Percentiles rank a stretch among this genome's conserved stretches.
Evolutionary conservation across 2,329 filamentous ascomycete species (phyloP).

Genomic region (Drechslera avenae): DNA sequence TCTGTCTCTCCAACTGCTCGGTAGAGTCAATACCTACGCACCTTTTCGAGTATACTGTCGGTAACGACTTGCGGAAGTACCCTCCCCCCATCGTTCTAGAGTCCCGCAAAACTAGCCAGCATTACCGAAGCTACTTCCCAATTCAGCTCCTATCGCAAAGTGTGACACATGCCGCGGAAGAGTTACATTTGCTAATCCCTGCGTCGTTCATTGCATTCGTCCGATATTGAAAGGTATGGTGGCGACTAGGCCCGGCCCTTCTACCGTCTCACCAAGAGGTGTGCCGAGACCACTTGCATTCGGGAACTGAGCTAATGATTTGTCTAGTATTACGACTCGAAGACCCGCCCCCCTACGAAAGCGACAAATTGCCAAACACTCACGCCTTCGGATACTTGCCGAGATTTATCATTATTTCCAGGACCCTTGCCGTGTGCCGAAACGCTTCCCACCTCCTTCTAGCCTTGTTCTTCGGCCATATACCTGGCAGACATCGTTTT

Average conservation of each 20-base stretch:
- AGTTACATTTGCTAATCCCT: slow-evolving; percentile 23
- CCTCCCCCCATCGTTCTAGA: slow-evolving; percentile 9
- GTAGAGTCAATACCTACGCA: slow-evolving; percentile 3
- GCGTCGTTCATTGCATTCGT: slow-evolving; percentile 18
- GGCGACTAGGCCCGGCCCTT: slow-evolving; percentile 32
- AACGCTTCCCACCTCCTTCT: slow-evolving; percentile 22
- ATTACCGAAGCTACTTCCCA: slow-evolving; percentile 13
- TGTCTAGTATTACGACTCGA: slow-evolving; percentile 36
- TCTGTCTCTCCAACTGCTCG: slow-evolving; percentile 9
- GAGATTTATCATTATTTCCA: slow-evolving; percentile 21
- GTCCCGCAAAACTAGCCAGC: slow-evolving; percentile 12
- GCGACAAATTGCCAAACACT: slow-evolving; percentile 18
- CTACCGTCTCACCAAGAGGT: slow-evolving; percentile 29
- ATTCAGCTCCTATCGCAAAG: slow-evolving; percentile 19
- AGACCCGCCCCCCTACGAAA: slow-evolving; percentile 19
- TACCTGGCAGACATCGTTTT: slow-evolving; percentile 20
- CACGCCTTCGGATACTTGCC: slow-evolving; percentile 22
- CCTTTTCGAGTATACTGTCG: slow-evolving; percentile 2
- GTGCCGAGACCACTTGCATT: slow-evolving; percentile 24
- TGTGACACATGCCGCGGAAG: slow-evolving; percentile 29
- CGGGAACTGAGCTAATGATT: slow-evolving; percentile 36
- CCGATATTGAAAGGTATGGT: slow-evolving; percentile 36
- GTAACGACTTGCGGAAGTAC: slow-evolving; percentile 15
- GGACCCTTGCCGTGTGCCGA: slow-evolving; percentile 25
- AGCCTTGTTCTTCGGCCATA: slow-evolving; percentile 20